A percentile compares a stretch with the other conserved stretches of the same genome.
Evolutionary conservation across 2,329 filamentous ascomycete species (phyloP).

Genomic region (Arthrobotrys megalospora): DNA sequence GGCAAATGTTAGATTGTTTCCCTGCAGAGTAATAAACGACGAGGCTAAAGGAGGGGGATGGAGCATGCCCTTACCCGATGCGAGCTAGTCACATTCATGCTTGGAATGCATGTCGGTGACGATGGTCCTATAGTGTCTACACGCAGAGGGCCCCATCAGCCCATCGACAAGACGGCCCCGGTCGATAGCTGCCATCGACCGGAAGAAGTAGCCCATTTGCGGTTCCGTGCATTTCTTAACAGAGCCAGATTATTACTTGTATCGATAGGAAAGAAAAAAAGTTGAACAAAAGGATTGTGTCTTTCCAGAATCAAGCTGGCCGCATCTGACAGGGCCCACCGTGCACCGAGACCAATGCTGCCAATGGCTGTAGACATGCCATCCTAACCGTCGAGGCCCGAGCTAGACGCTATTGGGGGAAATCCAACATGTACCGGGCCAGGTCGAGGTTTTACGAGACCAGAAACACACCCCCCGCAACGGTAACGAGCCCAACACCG

Average conservation of each 20-base stretch:
- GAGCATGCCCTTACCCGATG: conserved; percentile 54
- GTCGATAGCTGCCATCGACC: conserved; percentile 56
- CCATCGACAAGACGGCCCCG: conserved; percentile 47
- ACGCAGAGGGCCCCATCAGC: conserved; percentile 9
- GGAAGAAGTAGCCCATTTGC: conserved; percentile 56
- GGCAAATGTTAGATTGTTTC: conserved; percentile 30
- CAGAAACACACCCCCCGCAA: conserved; percentile 1
- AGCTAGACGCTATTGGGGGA: conserved; percentile 29
- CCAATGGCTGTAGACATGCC: conserved; percentile 41
- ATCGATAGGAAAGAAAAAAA: conserved; percentile 40
- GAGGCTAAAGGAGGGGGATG: conserved; percentile 41
- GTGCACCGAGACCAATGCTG: conserved; percentile 17
- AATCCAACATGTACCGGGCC: conserved; percentile 20
- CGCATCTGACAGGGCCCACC: conserved; percentile 49
- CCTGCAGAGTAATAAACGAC: conserved; percentile 42
- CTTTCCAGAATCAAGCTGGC: conserved; percentile 43
- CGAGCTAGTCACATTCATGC: conserved; percentile 51
- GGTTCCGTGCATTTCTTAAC: conserved; percentile 40
- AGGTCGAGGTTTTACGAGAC: neutral
- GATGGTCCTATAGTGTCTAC: conserved; percentile 52
- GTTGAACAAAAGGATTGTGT: conserved; percentile 30
- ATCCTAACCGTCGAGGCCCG: conserved; percentile 39
- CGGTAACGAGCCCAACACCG: conserved; percentile 24
- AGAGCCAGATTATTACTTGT: conserved; percentile 29
- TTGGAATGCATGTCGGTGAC: conserved; percentile 59